Conservation (phyloP, 768 basidiomycete species). For the Rhodosporidiobolus odoratus region DNA sequence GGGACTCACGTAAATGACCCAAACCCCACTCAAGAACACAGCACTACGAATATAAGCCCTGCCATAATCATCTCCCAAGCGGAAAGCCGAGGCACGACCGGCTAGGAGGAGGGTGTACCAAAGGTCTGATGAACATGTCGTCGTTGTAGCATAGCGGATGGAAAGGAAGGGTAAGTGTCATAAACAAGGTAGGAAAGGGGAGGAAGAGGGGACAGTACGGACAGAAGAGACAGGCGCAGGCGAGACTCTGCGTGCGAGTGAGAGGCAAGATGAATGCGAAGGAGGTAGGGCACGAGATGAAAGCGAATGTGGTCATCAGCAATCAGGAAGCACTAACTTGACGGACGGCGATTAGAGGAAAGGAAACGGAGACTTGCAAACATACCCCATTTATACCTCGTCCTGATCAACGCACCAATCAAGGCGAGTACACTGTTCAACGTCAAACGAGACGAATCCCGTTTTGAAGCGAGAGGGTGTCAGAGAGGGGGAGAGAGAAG, state of each 20-base stretch:
- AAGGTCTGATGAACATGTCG: background rate
- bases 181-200: no score
- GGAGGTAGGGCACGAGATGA: background rate
- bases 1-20: slow-evolving; percentile 13
- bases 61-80: slow-evolving; percentile 1
- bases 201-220: background rate
- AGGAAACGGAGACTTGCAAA: background rate
- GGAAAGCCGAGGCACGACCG: background rate
- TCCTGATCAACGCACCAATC: no score
- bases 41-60: slow-evolving; percentile 1
- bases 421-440: no score
- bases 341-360: background rate
- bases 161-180: background rate
- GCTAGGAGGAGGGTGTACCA: slow-evolving; percentile 17
- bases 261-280: slow-evolving; percentile 19
- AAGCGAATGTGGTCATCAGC: no score
- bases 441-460: no score
- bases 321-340: no score
- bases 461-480: no score
- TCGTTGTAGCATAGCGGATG: no score
- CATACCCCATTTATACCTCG: background rate
- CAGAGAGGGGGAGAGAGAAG: no score
- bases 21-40: background rate
- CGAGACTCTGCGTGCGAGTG: background rate
- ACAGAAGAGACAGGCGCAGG: background rate